phyloP scores from a whole-genome alignment of 1,284 basidiomycete genomes.

The Leccinum fallax region DNA sequence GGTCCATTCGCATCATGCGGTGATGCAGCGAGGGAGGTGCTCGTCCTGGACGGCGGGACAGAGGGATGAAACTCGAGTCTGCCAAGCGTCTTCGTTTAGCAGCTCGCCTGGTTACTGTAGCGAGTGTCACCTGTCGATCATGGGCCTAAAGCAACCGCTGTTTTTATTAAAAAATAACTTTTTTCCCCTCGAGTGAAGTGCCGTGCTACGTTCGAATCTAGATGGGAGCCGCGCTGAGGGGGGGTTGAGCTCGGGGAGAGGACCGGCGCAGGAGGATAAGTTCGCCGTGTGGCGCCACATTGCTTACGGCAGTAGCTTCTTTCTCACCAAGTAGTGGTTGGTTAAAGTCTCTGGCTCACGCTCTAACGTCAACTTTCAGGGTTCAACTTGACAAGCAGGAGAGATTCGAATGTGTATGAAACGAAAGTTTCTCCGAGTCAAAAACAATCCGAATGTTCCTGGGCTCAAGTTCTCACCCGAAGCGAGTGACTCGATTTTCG shows the following conservation, averaged over 20 bases:
- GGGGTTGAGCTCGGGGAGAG: not conserved
- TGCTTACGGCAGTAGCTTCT: slow-evolving; percentile 24
- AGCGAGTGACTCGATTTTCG: not conserved
- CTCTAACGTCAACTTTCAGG: slow-evolving; percentile 22
- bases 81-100: slow-evolving; percentile 10
- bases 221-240: not conserved
- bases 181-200: not conserved
- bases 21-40: not conserved
- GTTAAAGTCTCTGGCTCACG: slow-evolving; percentile 13
- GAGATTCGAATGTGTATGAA: not conserved
- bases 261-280: not conserved
- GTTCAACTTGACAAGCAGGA: slow-evolving; percentile 6
- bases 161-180: not conserved
- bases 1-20: not conserved
- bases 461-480: not conserved
- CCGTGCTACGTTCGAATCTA: not conserved
- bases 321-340: not conserved
- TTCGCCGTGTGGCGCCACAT: slow-evolving; percentile 28
- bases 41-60: slow-evolving; percentile 14
- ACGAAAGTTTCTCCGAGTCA: not conserved
- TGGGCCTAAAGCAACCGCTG: not conserved
- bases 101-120: slow-evolving; percentile 3
- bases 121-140: slow-evolving; percentile 12
- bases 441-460: not conserved
- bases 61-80: not conserved